Evolutionary conservation across 2,329 filamentous ascomycete species (phyloP), one percentile per base, ranked within the genome.

Genomic region (Calonectria henricotiae): DNA sequence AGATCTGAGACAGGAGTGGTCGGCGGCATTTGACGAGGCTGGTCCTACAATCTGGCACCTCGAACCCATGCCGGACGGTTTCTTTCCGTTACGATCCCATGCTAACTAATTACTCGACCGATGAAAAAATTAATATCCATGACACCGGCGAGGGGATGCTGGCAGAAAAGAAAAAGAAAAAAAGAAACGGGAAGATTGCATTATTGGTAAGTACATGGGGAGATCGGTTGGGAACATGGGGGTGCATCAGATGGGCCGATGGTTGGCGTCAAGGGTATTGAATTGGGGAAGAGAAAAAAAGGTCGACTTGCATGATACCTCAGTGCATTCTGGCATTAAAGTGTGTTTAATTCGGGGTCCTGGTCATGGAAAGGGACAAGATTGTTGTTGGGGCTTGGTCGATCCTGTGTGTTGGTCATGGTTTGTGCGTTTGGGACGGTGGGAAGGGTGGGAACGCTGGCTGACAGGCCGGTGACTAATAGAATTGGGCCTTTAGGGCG

Each of bases 61-160:
- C 37, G 87, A 90, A 76, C 88, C 88, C n/a, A 90, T 90, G 88
- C 88, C 88, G 0, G 83, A 85, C 35, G 86, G 86, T 54, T 89
- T 85, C 74, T 90, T 89, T 74, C 88, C 88, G 5, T 83, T 90
- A 67, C 84, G 88, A 68, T 84, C 83, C 71, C 85, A 88, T 67
- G 86, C 88, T 41, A 90, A 90, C 81, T 90, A 79, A 82, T 46
- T n/a, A 55, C 49, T 37, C 43, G 44, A 27, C 35, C 35, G 32
- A 41, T 13, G n/a, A 11, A 44, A 54, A 55, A 58, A 39, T 58
- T 25, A 27, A 62, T 35, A 30, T 60, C 61, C 15, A 11, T 41
- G 44, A 61, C 37, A 49, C 51, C 39, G 58, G 43, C 60, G 46
- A 25, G 32, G 8, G 47, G 13, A 55, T 69, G 54, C 43, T 61